Evolutionary conservation across 768 basidiomycete genomes (phyloP).

Genomic region (Cubamyces sp.): DNA sequence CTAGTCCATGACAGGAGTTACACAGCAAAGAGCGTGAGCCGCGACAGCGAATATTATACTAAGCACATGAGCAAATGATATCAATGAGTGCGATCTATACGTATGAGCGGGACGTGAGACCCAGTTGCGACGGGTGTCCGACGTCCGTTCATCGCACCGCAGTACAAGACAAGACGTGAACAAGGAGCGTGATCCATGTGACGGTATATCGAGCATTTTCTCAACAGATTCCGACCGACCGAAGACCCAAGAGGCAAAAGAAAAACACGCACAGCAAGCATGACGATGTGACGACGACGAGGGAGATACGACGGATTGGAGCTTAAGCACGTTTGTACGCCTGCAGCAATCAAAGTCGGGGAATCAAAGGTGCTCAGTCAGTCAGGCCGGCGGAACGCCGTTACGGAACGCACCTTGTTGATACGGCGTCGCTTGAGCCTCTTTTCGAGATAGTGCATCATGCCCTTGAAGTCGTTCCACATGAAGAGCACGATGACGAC

Average conservation of each 20-base stretch:
- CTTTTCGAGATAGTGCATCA: constrained; percentile 53
- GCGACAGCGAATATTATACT: not conserved
- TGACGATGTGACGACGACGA: not conserved
- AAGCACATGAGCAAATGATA: no score
- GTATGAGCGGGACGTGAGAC: no score
- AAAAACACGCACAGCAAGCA: constrained; percentile 9
- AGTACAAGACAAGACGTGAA: no score
- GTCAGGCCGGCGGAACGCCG: no score
- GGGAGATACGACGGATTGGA: not conserved
- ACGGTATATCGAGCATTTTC: not conserved
- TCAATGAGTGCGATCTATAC: no score
- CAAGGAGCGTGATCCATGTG: not conserved
- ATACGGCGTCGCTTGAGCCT: constrained; percentile 37
- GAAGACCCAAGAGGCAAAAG: not conserved
- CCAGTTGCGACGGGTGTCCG: no score
- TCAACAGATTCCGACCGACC: constrained; percentile 4
- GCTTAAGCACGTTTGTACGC: constrained; percentile 22
- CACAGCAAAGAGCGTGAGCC: constrained; percentile 17
- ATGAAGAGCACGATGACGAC: constrained; percentile 57
- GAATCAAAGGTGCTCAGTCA: not conserved
- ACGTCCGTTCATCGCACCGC: no score
- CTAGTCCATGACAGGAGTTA: constrained; percentile 1
- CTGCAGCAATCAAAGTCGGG: constrained; percentile 1
- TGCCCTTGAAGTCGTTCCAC: constrained; percentile 50
- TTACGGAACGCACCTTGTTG: constrained; percentile 36